A percentile compares a stretch with the other conserved stretches of the same genome.
Conservation (phyloP, 768 basidiomycete genomes). For the Ramaria sp. region DNA sequence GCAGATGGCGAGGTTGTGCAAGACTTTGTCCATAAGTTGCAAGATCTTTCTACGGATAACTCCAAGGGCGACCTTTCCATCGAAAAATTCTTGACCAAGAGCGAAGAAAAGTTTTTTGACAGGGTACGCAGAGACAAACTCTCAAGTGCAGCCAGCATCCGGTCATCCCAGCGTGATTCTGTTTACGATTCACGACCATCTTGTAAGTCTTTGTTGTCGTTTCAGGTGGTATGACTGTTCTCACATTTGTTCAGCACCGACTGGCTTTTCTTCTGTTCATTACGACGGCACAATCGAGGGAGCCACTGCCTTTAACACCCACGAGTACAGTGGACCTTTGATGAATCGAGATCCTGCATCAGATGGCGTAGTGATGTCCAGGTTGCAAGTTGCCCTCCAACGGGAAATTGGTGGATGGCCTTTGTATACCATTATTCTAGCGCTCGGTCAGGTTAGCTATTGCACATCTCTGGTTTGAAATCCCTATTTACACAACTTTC, state of each 20-base stretch:
- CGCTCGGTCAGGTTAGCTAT: constrained; percentile 56
- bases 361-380: constrained; percentile 63
- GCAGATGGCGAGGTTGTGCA: constrained; percentile 86
- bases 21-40: constrained; percentile 80
- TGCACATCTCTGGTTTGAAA: constrained; percentile 5
- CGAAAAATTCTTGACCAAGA: constrained; percentile 82
- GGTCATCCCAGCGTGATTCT: constrained; percentile 72
- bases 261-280: constrained; percentile 1
- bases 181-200: constrained; percentile 53
- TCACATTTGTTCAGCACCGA: constrained; percentile 2
- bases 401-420: constrained; percentile 82
- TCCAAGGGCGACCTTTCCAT: constrained; percentile 88
- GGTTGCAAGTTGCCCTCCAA: constrained; percentile 75
- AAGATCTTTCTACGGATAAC: constrained; percentile 69
- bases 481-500: constrained; percentile 9
- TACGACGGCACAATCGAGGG: background rate
- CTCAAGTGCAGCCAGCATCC: constrained; percentile 67
- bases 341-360: background rate
- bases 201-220: constrained; percentile 38
- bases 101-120: constrained; percentile 89
- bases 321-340: background rate
- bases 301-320: background rate
- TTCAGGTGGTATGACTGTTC: background rate
- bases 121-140: constrained; percentile 84
- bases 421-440: constrained; percentile 83